These are phyloP conservation scores for Prototheca wickerhamii DNA, from an alignment of 163 green algal species.

Conservation along the genomic window DNA sequence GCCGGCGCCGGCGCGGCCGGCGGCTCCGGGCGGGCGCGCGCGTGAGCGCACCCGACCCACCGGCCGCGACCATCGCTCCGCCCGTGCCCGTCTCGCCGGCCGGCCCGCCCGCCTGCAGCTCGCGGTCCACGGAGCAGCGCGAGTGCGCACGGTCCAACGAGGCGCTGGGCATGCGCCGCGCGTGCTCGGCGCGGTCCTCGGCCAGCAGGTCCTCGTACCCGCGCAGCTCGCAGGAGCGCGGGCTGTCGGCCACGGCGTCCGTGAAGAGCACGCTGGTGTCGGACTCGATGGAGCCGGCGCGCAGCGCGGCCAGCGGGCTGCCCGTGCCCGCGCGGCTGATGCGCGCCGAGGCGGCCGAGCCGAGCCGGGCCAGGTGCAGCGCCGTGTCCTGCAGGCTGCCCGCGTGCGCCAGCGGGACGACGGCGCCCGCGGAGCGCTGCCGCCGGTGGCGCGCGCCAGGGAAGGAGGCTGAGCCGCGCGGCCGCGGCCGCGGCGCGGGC, in stretches of 20 bases:
- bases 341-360: neutral
- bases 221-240: neutral
- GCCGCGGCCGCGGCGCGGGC: no score
- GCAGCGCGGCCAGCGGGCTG: neutral
- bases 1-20: no score
- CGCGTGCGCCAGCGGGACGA: neutral
- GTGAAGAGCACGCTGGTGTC: neutral
- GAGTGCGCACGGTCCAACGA: neutral
- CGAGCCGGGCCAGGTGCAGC: neutral
- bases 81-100: neutral
- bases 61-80: neutral
- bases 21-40: neutral
- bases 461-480: no score
- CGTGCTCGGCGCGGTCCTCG: neutral
- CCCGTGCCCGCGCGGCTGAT: neutral
- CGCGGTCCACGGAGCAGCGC: neutral
- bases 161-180: neutral
- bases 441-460: neutral
- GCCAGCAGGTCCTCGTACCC: conserved; percentile 1
- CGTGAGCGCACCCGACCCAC: no score
- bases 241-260: neutral
- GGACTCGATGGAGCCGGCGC: neutral
- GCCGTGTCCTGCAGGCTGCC: neutral
- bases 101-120: neutral
- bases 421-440: neutral